A percentile compares a stretch with the other conserved stretches of the same genome.
phyloP scores from a whole-genome alignment of 768 basidiomycete genomes.

The Tylopilus sp. region DNA sequence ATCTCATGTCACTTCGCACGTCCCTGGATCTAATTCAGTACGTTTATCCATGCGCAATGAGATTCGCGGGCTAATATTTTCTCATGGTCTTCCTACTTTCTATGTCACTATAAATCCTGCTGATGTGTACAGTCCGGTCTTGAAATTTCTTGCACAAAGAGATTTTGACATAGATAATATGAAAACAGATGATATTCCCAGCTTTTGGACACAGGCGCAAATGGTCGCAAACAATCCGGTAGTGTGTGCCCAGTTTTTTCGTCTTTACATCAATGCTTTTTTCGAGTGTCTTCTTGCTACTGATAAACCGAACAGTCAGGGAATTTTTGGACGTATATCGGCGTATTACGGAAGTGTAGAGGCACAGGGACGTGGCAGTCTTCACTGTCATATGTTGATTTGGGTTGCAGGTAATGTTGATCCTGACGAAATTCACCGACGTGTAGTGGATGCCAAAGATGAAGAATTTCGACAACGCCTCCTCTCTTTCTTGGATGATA shows the following conservation, averaged over 20 bases:
- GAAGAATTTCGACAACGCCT: background rate
- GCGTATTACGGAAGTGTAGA: too few relatives aligned
- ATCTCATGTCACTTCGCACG: background rate
- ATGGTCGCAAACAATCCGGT: background rate
- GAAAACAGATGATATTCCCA: background rate
- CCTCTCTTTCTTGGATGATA: background rate
- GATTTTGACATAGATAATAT: background rate
- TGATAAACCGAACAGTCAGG: too few relatives aligned
- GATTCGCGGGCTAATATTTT: background rate
- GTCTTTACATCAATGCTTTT: background rate
- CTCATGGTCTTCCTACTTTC: background rate
- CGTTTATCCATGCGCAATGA: background rate
- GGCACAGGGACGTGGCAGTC: background rate
- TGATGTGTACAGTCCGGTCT: background rate
- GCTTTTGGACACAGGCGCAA: background rate
- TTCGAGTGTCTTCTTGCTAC: too few relatives aligned
- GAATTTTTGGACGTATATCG: too few relatives aligned
- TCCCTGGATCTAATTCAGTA: background rate
- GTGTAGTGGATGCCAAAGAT: rapidly evolving
- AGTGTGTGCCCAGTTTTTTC: background rate
- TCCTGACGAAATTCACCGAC: background rate
- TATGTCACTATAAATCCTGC: too few relatives aligned
- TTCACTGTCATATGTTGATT: background rate
- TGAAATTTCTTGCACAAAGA: background rate
- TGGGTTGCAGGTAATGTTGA: background rate